These are phyloP conservation scores for Mucor plumbeus DNA, from an alignment of 371 early-diverging fungal species.

Conservation along the genomic window DNA sequence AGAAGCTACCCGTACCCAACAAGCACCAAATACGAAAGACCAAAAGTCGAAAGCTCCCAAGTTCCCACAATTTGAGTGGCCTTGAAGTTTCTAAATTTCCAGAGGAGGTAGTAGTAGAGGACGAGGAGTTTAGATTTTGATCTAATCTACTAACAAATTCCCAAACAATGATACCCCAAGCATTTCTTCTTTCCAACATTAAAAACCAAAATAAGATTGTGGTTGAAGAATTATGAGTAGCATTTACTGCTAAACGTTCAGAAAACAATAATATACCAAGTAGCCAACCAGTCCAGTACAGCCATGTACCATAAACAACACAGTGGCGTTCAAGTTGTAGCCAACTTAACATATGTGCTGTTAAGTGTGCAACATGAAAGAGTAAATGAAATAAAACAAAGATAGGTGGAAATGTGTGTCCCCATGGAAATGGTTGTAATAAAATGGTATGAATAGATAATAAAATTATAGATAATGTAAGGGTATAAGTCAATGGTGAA, in stretches of 20 bases:
- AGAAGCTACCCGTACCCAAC: constrained; percentile 61
- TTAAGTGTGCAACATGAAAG: constrained; percentile 59
- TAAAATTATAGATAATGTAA: constrained; percentile 41
- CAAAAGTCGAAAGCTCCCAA: constrained; percentile 33
- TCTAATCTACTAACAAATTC: constrained; percentile 61
- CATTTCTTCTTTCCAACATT: constrained; percentile 64
- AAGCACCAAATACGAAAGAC: constrained; percentile 66
- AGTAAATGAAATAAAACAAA: constrained; percentile 57
- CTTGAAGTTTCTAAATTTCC: not conserved
- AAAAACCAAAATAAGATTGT: constrained; percentile 54
- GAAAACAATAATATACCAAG: constrained; percentile 54
- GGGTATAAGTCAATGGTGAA: constrained; percentile 45
- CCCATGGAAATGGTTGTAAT: constrained; percentile 45
- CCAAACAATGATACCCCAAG: constrained; percentile 72
- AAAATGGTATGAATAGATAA: constrained; percentile 51
- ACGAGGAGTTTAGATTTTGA: constrained; percentile 13
- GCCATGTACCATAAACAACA: constrained; percentile 68
- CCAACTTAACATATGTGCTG: constrained; percentile 53
- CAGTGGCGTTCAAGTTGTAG: constrained; percentile 57
- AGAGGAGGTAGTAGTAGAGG: not conserved
- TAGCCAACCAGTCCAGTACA: constrained; percentile 69
- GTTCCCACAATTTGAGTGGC: constrained; percentile 29
- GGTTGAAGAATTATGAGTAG: constrained; percentile 37
- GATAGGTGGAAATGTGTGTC: constrained; percentile 59
- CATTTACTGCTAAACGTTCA: constrained; percentile 32